phyloP scores from a whole-genome alignment of 2,329 filamentous ascomycete genomes.

The Cordyceps tenuipes region DNA sequence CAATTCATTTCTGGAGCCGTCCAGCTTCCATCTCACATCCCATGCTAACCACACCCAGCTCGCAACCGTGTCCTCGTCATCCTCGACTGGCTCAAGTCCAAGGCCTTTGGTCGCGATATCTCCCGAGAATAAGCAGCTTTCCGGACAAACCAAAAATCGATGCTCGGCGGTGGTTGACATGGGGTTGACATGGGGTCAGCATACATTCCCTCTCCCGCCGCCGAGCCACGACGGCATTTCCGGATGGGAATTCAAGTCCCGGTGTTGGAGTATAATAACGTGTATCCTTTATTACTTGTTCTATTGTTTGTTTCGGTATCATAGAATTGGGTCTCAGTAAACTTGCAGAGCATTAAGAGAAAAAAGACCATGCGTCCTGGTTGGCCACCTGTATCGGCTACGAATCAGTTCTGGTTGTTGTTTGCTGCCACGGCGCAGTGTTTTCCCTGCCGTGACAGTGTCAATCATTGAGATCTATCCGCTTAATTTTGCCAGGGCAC shows the following conservation, averaged over 20 bases:
- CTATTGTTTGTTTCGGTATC: slow-evolving; percentile 8
- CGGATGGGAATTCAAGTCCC: slow-evolving; percentile 1
- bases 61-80: slow-evolving; percentile 90
- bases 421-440: neutral
- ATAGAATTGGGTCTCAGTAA: slow-evolving; percentile 12
- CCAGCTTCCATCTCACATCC: slow-evolving; percentile 14
- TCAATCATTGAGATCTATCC: neutral
- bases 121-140: slow-evolving; percentile 58
- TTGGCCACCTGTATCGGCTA: slow-evolving; percentile 9
- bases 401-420: slow-evolving; percentile 7
- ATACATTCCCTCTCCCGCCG: neutral
- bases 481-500: too few relatives aligned
- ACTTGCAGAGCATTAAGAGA: slow-evolving; percentile 11
- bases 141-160: neutral
- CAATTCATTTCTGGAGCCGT: neutral
- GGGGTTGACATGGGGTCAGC: too few relatives aligned
- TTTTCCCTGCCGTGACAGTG: neutral
- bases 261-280: slow-evolving; percentile 13
- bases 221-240: neutral
- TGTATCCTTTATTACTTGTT: slow-evolving; percentile 9
- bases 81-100: slow-evolving; percentile 95
- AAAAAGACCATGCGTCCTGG: slow-evolving; percentile 1
- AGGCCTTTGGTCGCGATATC: slow-evolving; percentile 91
- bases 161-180: neutral
- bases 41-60: slow-evolving; percentile 40